Conservation (phyloP, 768 basidiomycete genomes). For the Stropharia rugosoannulata region DNA sequence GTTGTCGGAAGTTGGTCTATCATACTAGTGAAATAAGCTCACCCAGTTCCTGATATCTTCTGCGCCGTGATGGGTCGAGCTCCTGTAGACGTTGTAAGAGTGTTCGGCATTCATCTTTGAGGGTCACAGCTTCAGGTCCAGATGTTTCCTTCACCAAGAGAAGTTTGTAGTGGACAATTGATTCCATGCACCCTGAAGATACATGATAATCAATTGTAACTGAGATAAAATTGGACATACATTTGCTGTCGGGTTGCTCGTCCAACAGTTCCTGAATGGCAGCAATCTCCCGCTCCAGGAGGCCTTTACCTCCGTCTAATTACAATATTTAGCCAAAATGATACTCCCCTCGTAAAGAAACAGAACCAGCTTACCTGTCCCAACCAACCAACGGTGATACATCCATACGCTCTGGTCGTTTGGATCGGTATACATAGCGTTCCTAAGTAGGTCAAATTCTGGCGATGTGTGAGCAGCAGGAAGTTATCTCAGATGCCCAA, state of each 20-base stretch:
- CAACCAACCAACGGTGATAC: conserved; percentile 97
- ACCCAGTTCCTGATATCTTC: conserved; percentile 63
- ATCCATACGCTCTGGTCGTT: conserved; percentile 97
- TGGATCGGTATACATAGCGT: conserved; percentile 96
- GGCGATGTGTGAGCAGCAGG: neutral
- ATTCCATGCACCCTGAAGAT: conserved; percentile 88
- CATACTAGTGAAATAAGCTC: conserved; percentile 18
- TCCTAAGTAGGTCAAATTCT: conserved; percentile 93
- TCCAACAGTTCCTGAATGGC: conserved; percentile 82
- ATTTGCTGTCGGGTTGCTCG: conserved; percentile 92
- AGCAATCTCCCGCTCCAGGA: conserved; percentile 73
- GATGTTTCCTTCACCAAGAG: conserved; percentile 60
- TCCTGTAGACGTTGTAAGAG: conserved; percentile 50
- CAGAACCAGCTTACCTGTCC: conserved; percentile 50
- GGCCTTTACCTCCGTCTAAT: conserved; percentile 54
- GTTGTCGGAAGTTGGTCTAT: neutral
- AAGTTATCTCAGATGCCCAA: neutral
- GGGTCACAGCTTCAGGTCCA: conserved; percentile 28
- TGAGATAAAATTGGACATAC: conserved; percentile 36
- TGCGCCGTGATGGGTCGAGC: conserved; percentile 2
- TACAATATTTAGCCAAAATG: neutral
- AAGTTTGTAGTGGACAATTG: conserved; percentile 79
- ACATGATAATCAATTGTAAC: neutral
- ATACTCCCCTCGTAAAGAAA: neutral
- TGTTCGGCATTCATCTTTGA: conserved; percentile 45